Conservation (phyloP, 768 basidiomycete genomes). For the Suillus subalutaceus region DNA sequence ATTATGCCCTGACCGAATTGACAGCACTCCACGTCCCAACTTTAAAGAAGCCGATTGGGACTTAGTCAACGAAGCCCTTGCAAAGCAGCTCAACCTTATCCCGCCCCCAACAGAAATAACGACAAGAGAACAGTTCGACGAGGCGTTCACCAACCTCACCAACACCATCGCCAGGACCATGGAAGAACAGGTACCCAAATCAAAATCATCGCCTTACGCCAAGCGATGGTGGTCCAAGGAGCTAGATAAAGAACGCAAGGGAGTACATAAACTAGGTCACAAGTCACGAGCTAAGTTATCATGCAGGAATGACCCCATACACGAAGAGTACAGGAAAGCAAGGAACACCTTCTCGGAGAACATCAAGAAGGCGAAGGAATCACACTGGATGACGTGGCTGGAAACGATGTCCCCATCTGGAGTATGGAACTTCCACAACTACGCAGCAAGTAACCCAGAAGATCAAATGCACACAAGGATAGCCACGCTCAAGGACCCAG, state of each 20-base stretch:
- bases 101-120: too few species aligned
- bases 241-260: background rate
- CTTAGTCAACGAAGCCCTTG: too few species aligned
- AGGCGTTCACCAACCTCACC: too few species aligned
- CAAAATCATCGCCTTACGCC: too few species aligned
- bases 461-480: background rate
- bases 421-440: background rate
- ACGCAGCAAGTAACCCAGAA: background rate
- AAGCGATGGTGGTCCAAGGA: background rate
- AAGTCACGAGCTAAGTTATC: background rate
- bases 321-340: background rate
- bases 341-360: background rate
- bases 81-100: too few species aligned
- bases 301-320: background rate
- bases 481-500: background rate
- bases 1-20: too few species aligned
- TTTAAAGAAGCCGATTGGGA: background rate
- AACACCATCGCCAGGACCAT: too few species aligned
- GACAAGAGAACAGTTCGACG: too few species aligned
- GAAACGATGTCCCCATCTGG: background rate
- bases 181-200: too few species aligned
- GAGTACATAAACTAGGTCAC: background rate
- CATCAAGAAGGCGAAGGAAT: background rate
- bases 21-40: background rate
- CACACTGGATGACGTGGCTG: background rate